Percentiles rank a stretch among this genome's conserved stretches.
phyloP scores from a whole-genome alignment of 2,329 filamentous ascomycete species.

The Paecilomyces sp. region DNA sequence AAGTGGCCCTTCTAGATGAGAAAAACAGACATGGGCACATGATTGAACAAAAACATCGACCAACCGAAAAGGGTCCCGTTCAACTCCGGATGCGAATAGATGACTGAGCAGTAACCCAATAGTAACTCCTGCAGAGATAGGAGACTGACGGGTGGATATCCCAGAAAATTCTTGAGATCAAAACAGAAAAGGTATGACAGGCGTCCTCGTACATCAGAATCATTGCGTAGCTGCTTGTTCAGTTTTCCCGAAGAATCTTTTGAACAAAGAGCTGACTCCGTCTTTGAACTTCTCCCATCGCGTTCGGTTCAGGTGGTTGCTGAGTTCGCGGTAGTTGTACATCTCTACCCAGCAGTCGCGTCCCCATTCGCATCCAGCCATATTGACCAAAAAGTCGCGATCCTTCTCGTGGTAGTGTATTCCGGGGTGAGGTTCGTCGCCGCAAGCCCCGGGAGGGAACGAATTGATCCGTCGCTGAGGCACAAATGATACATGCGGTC shows the following conservation, averaged over 20 bases:
- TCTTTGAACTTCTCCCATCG: conserved; percentile 61
- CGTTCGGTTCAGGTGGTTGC: conserved; percentile 79
- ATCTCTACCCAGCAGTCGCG: conserved; percentile 98
- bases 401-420: conserved; percentile 84
- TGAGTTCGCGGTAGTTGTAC: conserved; percentile 88
- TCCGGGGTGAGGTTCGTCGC: conserved; percentile 50
- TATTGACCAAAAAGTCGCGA: conserved; percentile 91
- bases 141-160: background rate
- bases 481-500: conserved; percentile 80
- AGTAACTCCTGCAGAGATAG: background rate
- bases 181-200: background rate
- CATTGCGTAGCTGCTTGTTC: background rate
- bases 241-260: conserved; percentile 12
- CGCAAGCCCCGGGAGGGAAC: conserved; percentile 85
- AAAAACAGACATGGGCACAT: background rate
- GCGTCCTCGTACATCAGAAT: background rate
- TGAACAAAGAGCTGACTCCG: conserved; percentile 12
- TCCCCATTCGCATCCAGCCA: conserved; percentile 96
- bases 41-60: background rate
- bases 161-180: background rate
- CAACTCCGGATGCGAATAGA: background rate
- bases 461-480: conserved; percentile 90
- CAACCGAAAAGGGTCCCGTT: background rate
- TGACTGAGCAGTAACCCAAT: background rate
- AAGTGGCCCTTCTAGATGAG: background rate